These are phyloP conservation scores for Aspergillus quadricinctus DNA, from an alignment of 2,329 filamentous ascomycete species.

Conservation along the genomic window DNA sequence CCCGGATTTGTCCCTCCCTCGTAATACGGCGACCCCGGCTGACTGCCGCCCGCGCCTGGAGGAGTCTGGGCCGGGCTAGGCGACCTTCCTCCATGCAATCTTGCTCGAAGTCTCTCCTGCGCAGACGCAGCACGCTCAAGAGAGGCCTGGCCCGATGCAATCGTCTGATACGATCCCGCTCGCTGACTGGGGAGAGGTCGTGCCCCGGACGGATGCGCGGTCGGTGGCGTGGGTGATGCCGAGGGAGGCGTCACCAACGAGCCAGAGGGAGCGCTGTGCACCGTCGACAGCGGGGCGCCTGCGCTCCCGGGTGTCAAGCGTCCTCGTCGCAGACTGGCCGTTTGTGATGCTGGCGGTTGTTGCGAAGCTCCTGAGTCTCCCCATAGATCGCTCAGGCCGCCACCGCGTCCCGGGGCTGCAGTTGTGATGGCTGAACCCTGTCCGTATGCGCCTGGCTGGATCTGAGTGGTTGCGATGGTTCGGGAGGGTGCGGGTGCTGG, in stretches of 20 bases:
- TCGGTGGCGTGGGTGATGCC: constrained; percentile 21
- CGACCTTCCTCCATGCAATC: constrained; percentile 59
- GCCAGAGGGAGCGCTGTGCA: constrained; percentile 21
- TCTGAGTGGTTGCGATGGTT: constrained; percentile 49
- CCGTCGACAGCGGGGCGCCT: constrained; percentile 18
- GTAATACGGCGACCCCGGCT: constrained; percentile 12
- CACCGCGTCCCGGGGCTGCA: constrained; percentile 31
- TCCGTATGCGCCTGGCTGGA: constrained; percentile 41
- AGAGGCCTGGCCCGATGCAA: constrained; percentile 30
- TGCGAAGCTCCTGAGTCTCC: constrained; percentile 36
- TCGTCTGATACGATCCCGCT: constrained; percentile 67
- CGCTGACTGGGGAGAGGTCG: constrained; percentile 69
- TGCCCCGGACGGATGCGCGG: constrained; percentile 32
- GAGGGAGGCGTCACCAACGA: constrained; percentile 20
- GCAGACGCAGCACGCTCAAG: constrained; percentile 46
- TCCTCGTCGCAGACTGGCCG: constrained; percentile 36
- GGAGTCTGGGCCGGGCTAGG: constrained; percentile 27
- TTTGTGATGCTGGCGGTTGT: constrained; percentile 29
- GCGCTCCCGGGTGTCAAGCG: constrained; percentile 19
- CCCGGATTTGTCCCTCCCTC: constrained; percentile 25
- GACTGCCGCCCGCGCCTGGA: constrained; percentile 1
- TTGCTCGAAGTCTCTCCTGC: constrained; percentile 76
- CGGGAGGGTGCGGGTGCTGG: constrained; percentile 50
- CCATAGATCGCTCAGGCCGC: constrained; percentile 57
- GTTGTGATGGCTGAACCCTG: constrained; percentile 26